Base-by-base conservation (phyloP, 768 basidiomycete genomes). In the Russula griseocarnosa region DNA sequence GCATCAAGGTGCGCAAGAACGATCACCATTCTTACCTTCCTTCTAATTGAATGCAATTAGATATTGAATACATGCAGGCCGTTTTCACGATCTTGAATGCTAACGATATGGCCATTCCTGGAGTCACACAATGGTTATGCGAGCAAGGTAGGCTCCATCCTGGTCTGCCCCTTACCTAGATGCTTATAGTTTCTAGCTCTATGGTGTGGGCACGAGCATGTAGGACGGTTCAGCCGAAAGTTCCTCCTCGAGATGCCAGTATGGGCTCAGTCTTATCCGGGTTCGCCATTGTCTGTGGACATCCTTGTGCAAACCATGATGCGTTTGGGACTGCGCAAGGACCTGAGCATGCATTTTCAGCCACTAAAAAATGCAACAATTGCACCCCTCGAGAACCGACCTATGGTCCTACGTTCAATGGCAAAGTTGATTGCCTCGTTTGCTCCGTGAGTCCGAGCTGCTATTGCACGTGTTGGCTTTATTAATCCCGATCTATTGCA, bases 71-170 rank as follows among this genome's bases (percentile, higher is more conserved):
- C 47, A 73, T 81, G 28, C 69, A 71, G 20, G 65, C 79, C 24
- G 61, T 83, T 9, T 71, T 87, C 5, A 73, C 76, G n/a, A 65
- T 76, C 30, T 70, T 86, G 52, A 68, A 69, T 26, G 72, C 62
- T 52, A 66, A 79, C 34, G 73, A 74, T 24, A 62, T 73, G 71
- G 36, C 69, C 75, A 49, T 59, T 74, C 52, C 52, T 71, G 3
- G 69, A 64, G 30, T 79, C 20, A 66, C 81, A 18, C 69, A 74
- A 18, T 81, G 76, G 70, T 66, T 86, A 10, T 80, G 77, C 57
- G 57, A 75, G 47, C 66, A 79, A 54, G 81, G 85, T 81, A 60
- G 14, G 67, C 44, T 44, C 30, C 14, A 30, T 34, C 8, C n/a
- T 28, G 40, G 24, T 36, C 50, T 42, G 30, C 13, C 38, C 40